Base-by-base conservation (phyloP, 2,329 filamentous ascomycete genomes). In the Zopfia rhizophila region DNA sequence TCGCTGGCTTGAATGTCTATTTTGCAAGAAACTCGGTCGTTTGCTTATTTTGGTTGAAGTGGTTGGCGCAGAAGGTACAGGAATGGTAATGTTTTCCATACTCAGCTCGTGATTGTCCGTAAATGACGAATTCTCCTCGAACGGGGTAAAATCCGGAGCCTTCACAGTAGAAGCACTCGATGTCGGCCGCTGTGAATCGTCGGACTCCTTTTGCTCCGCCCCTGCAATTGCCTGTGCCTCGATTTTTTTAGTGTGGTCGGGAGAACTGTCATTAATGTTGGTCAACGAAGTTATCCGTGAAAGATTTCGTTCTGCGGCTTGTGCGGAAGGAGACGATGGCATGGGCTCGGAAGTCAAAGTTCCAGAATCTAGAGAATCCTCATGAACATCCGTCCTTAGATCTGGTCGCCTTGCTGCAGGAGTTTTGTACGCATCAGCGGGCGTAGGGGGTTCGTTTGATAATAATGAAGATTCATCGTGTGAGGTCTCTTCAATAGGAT, bases 1-100 rank as follows among this genome's bases (percentile, higher is more conserved):
- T 18, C 82, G 78, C 58, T 84, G 77, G 47, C 80, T 80, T 2
- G 78, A 79, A 58, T 82, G 77, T 16, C 83, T 78, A 55, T 76
- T 79, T 13, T 75, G 77, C 19, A 85, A 59, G 60, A 80, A 84
- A 54, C 78, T 81, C 5, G 83, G 83, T 42, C 82, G 74, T 55
- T 73, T 78, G 39, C 67, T 61, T 11, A 67, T 38, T 19, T 55
- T 58, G 11, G 60, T 56, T 7, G 60, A 51, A 11, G 53, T 62
- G 12, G 68, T 45, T 6, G 63, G 53, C 13, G 50, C 47, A 3
- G 55, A 29, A 18, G 60, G 55, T 7, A 53, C 35, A 12, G 61
- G 56, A 13, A 61, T 51, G 17, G 50, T 44, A 30, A 56, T 51
- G 40, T 56, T 62, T 22, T 69, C 68, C 38, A 63, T 47, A 38